phyloP scores from a whole-genome alignment of 768 basidiomycete genomes.

The Cytidiella melzeri region DNA sequence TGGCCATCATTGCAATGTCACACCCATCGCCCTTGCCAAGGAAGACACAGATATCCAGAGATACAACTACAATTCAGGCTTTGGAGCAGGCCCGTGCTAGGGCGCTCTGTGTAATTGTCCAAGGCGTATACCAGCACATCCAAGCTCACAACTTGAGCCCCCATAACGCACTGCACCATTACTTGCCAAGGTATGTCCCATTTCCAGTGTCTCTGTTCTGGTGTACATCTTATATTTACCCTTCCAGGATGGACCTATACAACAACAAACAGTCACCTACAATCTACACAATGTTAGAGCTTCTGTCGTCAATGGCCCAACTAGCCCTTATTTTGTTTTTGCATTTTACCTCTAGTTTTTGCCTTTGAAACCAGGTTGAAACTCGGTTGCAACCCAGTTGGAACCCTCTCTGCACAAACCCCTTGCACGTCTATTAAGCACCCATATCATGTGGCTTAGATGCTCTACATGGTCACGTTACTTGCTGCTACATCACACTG shows the following conservation, averaged over 20 bases:
- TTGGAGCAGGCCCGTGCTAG: slow-evolving; percentile 1
- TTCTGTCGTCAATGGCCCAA: too few relatives aligned
- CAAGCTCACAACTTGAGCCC: slow-evolving; percentile 2
- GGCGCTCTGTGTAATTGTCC: slow-evolving; percentile 1
- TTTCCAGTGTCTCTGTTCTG: too few relatives aligned
- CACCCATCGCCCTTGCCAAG: neutral
- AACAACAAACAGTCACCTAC: slow-evolving; percentile 29
- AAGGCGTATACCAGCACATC: neutral
- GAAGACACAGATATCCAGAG: neutral
- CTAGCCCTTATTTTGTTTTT: too few relatives aligned
- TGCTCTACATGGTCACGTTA: too few relatives aligned
- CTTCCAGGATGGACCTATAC: slow-evolving; percentile 35
- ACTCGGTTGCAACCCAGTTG: too few relatives aligned
- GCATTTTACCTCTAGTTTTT: too few relatives aligned
- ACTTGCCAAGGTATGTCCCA: slow-evolving; percentile 6
- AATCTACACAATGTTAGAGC: slow-evolving; percentile 32
- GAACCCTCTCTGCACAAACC: too few relatives aligned
- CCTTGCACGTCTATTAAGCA: too few relatives aligned
- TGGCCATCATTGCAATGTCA: slow-evolving; percentile 10
- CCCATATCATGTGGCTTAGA: too few relatives aligned
- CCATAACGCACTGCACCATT: neutral
- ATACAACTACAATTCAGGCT: neutral
- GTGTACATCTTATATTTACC: too few relatives aligned
- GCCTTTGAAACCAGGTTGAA: too few relatives aligned
- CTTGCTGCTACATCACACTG: too few relatives aligned